Conservation (phyloP, 179 eudicot genomes). For the Monotropa hypopitys region DNA sequence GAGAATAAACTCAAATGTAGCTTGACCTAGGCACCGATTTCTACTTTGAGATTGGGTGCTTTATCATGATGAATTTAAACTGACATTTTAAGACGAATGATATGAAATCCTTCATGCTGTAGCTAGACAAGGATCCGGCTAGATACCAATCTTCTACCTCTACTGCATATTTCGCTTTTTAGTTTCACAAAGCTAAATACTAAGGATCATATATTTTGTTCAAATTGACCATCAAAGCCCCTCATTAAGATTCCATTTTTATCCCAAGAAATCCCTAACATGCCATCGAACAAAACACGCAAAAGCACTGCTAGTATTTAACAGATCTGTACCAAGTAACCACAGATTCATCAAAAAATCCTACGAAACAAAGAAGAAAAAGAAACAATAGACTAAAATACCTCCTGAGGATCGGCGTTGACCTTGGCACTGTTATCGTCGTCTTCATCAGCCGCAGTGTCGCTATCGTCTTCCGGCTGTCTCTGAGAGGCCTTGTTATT, state of each 20-base stretch:
- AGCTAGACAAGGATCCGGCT: background rate
- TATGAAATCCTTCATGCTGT: background rate
- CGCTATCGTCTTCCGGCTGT: conserved; percentile 7
- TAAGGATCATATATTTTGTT: background rate
- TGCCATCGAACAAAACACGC: background rate
- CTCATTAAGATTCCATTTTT: too few species aligned
- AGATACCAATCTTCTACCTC: background rate
- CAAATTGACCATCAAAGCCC: too few species aligned
- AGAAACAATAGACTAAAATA: background rate
- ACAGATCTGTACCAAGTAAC: background rate
- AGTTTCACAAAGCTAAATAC: background rate
- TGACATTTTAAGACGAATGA: background rate
- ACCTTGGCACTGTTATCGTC: conserved; percentile 27
- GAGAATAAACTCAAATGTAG: background rate
- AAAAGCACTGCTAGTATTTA: background rate
- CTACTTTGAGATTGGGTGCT: background rate
- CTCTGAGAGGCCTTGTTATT: conserved; percentile 30
- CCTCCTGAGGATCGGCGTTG: conserved; percentile 38
- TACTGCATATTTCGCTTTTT: background rate
- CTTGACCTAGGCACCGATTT: background rate
- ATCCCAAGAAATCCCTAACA: background rate
- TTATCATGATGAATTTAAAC: background rate
- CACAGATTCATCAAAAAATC: background rate
- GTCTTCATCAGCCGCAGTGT: conserved; percentile 12
- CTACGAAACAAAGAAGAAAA: background rate